phyloP scores from a whole-genome alignment of 768 basidiomycete genomes.

The Saitozyma sp. region DNA sequence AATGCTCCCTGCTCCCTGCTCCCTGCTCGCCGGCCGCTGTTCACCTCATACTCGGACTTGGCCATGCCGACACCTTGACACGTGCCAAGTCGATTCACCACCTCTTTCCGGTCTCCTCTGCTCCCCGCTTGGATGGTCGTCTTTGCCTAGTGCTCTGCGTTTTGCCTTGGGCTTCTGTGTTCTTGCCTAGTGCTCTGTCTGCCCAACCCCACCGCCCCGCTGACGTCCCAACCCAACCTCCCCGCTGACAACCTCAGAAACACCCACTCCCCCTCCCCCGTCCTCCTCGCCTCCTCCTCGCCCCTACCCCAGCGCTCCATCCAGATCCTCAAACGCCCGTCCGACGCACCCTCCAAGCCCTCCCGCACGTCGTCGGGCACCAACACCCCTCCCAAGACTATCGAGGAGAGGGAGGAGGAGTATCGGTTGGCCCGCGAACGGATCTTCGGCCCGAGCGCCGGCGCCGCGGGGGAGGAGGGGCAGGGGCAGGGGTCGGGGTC shows the following conservation, averaged over 20 bases:
- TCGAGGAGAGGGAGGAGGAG: conserved; percentile 40
- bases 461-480: neutral
- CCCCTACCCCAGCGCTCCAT: conserved; percentile 13
- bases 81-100: too few species aligned
- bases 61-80: too few species aligned
- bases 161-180: too few species aligned
- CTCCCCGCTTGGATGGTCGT: too few species aligned
- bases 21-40: too few species aligned
- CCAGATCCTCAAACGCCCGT: conserved; percentile 15
- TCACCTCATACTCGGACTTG: too few species aligned
- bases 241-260: neutral
- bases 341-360: neutral
- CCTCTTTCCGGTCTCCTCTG: too few species aligned
- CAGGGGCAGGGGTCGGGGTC: neutral
- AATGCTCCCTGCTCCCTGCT: too few species aligned
- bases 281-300: conserved; percentile 1
- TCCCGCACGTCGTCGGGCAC: conserved; percentile 1
- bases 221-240: too few species aligned
- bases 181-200: too few species aligned
- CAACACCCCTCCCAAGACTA: conserved; percentile 33
- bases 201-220: too few species aligned
- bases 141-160: too few species aligned
- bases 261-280: neutral
- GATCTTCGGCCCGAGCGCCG: conserved; percentile 31
- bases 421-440: conserved; percentile 42